Evolutionary conservation across 169 alveolate genomes (phyloP).

Genomic region (Neospora caninum): DNA sequence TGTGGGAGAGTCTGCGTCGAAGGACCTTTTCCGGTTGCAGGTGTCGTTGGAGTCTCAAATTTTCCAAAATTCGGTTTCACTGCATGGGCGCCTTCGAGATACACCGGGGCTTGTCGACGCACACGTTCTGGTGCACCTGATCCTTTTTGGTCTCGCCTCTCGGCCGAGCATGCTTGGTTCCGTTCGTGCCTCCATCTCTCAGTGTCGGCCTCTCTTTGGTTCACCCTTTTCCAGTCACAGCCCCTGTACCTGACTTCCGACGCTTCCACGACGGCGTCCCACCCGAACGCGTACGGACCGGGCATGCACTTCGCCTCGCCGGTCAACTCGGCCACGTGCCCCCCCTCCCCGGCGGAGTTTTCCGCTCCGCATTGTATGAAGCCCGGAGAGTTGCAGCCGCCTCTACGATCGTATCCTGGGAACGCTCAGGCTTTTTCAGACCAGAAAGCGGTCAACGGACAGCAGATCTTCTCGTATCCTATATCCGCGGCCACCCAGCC

Average conservation of each 20-base stretch:
- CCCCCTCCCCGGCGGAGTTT: slow-evolving; percentile 1
- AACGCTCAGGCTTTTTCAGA: background rate
- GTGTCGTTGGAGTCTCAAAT: too few species aligned
- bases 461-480: background rate
- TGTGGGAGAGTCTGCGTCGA: too few species aligned
- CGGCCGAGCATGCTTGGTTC: too few species aligned
- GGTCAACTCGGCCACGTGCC: background rate
- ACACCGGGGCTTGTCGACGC: too few species aligned
- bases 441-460: background rate
- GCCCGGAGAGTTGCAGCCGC: background rate
- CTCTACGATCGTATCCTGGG: background rate
- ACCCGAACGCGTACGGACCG: background rate
- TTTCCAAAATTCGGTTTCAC: too few species aligned
- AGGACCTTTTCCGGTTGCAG: too few species aligned
- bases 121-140: too few species aligned
- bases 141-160: too few species aligned
- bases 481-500: background rate
- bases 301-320: background rate
- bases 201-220: background rate
- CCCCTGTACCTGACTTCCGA: background rate
- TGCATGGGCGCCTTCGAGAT: too few species aligned
- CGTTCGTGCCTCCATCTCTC: too few species aligned
- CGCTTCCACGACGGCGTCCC: slow-evolving; percentile 5
- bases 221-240: background rate
- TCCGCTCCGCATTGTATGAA: background rate